Base-by-base conservation (phyloP, 345 rosid genomes). In the Triadica sebifera region DNA sequence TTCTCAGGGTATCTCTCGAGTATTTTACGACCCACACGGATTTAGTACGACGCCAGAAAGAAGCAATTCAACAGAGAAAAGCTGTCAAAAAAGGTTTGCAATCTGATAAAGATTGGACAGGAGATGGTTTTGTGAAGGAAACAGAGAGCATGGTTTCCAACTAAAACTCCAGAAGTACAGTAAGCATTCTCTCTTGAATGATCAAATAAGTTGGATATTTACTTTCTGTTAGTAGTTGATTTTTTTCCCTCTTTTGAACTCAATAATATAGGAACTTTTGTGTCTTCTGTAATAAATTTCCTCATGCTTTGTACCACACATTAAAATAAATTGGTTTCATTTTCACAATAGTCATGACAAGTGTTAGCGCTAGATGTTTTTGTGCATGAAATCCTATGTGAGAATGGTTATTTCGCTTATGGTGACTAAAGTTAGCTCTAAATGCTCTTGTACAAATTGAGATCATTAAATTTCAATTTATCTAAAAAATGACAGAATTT, bases 41-140 rank as follows among this genome's bases (percentile, higher is more conserved):
- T 75, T 79, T 93, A 71, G 98, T 95, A 5, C 78, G 71, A 24
- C 86, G 97, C 75, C 98, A 95, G 79, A 86, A 86, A 80, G 98
- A 88, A 84, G 99, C 98, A 0, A 88, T 96, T 53, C 82, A 78
- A 69, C 89, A 82, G 77, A 82, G 99, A 79, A 96, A 89, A 79
- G 97, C 96, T 5, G 53, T 84, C 71, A 90, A 65, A 82, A 87
- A 83, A 75, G 98, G 99, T 25, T 78, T 93, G 84, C 87, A 86
- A 75, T 93, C 98, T 34, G 98, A 96, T 71, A 96, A 91, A 80
- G 99, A 96, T 46, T 91, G 99, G 99, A 96, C 98, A 0, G 96
- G 96, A 68, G 99, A 96, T 80, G 97, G 99, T 66, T 96, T 96
- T 57, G 98, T 93, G 60, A 86, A 87, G 16, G 99, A 93, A 85